Percentiles rank a stretch among this genome's conserved stretches.
Conservation (phyloP, 2,329 filamentous ascomycete species). For the Knufia petricola region DNA sequence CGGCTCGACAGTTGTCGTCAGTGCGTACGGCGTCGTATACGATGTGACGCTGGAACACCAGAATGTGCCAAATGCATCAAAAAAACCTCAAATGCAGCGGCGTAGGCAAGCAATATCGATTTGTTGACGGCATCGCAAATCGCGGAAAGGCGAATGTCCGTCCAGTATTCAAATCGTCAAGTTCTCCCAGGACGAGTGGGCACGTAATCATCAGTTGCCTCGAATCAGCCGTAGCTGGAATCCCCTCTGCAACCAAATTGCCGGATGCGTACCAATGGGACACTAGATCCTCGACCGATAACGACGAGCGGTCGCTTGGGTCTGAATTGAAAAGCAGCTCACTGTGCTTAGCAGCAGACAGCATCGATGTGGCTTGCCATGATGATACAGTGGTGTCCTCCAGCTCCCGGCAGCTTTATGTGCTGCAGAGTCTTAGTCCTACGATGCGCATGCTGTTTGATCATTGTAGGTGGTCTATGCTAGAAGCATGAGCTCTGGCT, state of each 20-base stretch:
- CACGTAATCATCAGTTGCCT: not conserved
- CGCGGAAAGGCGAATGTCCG: too few relatives aligned
- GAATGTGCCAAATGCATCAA: constrained; percentile 27
- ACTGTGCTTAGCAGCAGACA: too few relatives aligned
- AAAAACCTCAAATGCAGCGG: constrained; percentile 28
- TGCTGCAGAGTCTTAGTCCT: not conserved
- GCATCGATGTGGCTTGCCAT: too few relatives aligned
- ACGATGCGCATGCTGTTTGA: constrained; percentile 2
- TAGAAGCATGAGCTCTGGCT: not conserved
- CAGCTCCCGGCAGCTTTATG: not conserved
- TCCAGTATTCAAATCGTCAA: too few relatives aligned
- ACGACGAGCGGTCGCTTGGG: too few relatives aligned
- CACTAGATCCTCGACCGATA: too few relatives aligned
- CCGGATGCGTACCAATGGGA: too few relatives aligned
- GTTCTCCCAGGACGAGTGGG: constrained; percentile 5
- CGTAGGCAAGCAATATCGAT: constrained; percentile 24
- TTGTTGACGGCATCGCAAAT: constrained; percentile 20
- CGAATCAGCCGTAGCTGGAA: too few relatives aligned
- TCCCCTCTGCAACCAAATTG: too few relatives aligned
- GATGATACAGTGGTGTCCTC: too few relatives aligned
- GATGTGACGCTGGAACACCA: constrained; percentile 28
- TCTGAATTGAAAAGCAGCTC: too few relatives aligned
- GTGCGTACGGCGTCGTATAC: constrained; percentile 30
- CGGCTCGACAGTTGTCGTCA: constrained; percentile 27
- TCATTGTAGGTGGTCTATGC: constrained; percentile 6